Conservation (phyloP, 108 stramenopile genomes). For the Heterococcus sp. region DNA sequence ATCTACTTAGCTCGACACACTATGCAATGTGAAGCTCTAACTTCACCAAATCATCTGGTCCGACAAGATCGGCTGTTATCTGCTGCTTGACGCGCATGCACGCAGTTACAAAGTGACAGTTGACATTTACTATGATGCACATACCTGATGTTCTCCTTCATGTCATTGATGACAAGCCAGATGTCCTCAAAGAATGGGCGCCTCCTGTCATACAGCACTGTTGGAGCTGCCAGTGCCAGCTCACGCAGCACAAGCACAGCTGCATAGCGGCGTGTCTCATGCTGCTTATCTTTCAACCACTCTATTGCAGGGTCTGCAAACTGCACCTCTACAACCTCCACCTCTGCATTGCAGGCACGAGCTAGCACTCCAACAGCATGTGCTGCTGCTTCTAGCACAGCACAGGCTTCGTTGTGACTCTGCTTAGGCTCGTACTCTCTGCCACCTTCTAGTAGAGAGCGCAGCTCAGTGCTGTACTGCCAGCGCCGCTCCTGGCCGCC, state of each 20-base stretch:
- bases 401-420: not conserved
- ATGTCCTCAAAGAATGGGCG: conserved; percentile 4
- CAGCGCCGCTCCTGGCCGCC: conserved; percentile 7
- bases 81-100: not conserved
- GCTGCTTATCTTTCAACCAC: conserved; percentile 4
- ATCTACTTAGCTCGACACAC: too few relatives aligned
- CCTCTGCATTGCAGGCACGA: conserved; percentile 10
- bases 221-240: conserved; percentile 20
- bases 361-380: not conserved
- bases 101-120: not conserved
- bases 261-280: conserved; percentile 14
- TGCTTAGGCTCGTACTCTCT: not conserved
- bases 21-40: not conserved
- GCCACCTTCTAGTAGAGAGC: conserved; percentile 9
- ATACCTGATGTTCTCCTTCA: not conserved
- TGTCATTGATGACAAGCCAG: conserved; percentile 29
- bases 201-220: conserved; percentile 12
- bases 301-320: conserved; percentile 25
- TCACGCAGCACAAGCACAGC: conserved; percentile 20
- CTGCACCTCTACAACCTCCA: conserved; percentile 16
- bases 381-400: conserved; percentile 5
- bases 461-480: too few relatives aligned
- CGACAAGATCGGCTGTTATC: not conserved
- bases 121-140: not conserved
- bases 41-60: not conserved